phyloP scores from a whole-genome alignment of 2,329 filamentous ascomycete species.

The Cephalotrichum gorgonifer region DNA sequence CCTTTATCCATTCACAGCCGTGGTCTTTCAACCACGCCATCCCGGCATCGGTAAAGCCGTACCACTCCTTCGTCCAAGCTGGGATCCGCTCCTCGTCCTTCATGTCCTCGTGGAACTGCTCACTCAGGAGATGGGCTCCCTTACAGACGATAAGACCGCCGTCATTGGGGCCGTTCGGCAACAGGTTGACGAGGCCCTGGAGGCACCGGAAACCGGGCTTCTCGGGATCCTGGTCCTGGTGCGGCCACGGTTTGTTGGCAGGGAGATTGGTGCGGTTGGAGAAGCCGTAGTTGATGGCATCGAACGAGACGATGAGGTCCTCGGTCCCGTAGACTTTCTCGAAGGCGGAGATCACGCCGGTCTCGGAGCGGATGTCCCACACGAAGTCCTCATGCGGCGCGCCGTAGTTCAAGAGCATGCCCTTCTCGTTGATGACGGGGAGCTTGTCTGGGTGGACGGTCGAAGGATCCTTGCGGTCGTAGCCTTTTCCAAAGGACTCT shows the following conservation, averaged over 20 bases:
- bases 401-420: slow-evolving; percentile 35
- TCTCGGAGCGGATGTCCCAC: slow-evolving; percentile 36
- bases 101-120: slow-evolving; percentile 23
- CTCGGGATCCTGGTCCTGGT: slow-evolving; percentile 31
- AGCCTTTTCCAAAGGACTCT: slow-evolving; percentile 11
- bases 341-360: slow-evolving; percentile 33
- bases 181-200: slow-evolving; percentile 37
- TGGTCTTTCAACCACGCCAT: slow-evolving; percentile 24
- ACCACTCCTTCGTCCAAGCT: slow-evolving; percentile 23
- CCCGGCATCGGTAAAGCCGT: slow-evolving; percentile 22
- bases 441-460: slow-evolving; percentile 26
- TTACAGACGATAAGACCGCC: slow-evolving; percentile 22
- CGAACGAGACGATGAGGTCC: slow-evolving; percentile 38
- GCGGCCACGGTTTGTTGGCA: slow-evolving; percentile 29
- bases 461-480: slow-evolving; percentile 15
- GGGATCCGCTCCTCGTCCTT: slow-evolving; percentile 21
- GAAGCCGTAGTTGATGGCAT: slow-evolving; percentile 31
- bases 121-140: slow-evolving; percentile 15
- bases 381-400: slow-evolving; percentile 37
- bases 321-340: slow-evolving; percentile 32
- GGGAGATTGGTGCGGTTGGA: slow-evolving; percentile 23
- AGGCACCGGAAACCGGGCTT: slow-evolving; percentile 34
- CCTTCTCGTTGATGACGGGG: slow-evolving; percentile 34
- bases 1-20: slow-evolving; percentile 22
- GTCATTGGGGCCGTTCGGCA: slow-evolving; percentile 21